Percentiles rank a stretch among this genome's conserved stretches.
These are phyloP conservation scores for Magnusiomyces paraingens DNA, from an alignment of 1,139 yeast genomes.

Conservation along the genomic window DNA sequence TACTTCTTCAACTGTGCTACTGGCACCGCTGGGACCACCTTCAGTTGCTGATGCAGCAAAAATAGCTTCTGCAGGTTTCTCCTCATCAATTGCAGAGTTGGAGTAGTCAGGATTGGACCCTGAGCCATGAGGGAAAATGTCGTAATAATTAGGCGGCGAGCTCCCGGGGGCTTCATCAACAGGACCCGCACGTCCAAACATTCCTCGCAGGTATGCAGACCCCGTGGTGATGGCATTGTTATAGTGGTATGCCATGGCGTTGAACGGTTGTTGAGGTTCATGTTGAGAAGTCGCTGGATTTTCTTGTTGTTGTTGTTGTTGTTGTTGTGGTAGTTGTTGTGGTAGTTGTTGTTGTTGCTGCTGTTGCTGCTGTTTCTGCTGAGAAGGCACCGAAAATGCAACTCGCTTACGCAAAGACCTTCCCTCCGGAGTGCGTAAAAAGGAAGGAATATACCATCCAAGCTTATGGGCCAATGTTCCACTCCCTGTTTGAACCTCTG, in stretches of 20 bases:
- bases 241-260: background rate
- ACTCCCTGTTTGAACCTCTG: too few relatives aligned
- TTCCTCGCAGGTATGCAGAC: background rate
- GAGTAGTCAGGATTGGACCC: constrained; percentile 37
- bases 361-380: too few relatives aligned
- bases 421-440: background rate
- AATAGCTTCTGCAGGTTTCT: constrained; percentile 19
- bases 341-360: too few relatives aligned
- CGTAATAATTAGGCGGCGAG: constrained; percentile 64
- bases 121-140: constrained; percentile 63
- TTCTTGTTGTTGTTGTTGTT: background rate
- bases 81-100: constrained; percentile 22
- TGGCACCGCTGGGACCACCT: too few relatives aligned
- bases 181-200: constrained; percentile 1
- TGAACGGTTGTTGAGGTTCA: background rate
- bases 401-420: too few relatives aligned
- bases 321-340: background rate
- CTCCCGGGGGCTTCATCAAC: constrained; percentile 16
- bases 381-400: too few relatives aligned
- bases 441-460: background rate
- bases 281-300: background rate
- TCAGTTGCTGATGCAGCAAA: constrained; percentile 17
- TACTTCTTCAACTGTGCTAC: background rate
- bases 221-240: background rate
- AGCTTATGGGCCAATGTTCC: background rate